These are phyloP conservation scores for Fraxinus baroniana DNA, from an alignment of 305 asterid species.

Conservation along the genomic window DNA sequence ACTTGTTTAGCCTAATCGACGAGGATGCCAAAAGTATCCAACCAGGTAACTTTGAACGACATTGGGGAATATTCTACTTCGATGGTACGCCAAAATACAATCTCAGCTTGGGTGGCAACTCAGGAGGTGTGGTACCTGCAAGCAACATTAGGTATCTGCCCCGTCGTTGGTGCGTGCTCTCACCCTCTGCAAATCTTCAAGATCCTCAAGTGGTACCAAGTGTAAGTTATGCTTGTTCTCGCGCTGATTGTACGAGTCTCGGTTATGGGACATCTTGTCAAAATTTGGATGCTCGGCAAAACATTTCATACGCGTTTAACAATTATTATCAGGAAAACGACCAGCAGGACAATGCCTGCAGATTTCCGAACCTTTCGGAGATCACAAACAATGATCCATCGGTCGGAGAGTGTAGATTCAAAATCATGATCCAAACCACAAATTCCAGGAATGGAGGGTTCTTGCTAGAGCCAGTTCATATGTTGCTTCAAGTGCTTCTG, in stretches of 20 bases:
- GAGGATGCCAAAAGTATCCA: slow-evolving; percentile 89
- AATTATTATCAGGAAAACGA: slow-evolving; percentile 69
- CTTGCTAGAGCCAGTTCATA: slow-evolving; percentile 23
- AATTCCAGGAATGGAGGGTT: slow-evolving; percentile 30
- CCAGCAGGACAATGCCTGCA: slow-evolving; percentile 68
- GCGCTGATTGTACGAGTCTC: slow-evolving; percentile 81
- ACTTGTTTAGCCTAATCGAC: slow-evolving; percentile 80
- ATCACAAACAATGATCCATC: slow-evolving; percentile 70
- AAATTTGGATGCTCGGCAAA: slow-evolving; percentile 50
- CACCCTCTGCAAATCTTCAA: slow-evolving; percentile 51
- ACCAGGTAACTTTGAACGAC: slow-evolving; percentile 95
- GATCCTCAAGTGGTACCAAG: slow-evolving; percentile 63
- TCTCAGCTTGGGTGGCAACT: slow-evolving; percentile 54
- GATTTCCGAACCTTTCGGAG: slow-evolving; percentile 72
- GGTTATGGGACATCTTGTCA: slow-evolving; percentile 73
- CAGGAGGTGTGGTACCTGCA: slow-evolving; percentile 53
- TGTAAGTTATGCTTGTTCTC: slow-evolving; percentile 71
- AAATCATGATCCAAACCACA: slow-evolving; percentile 56
- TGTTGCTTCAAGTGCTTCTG: slow-evolving; percentile 36
- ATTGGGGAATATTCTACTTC: slow-evolving; percentile 81
- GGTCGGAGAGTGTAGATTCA: slow-evolving; percentile 60
- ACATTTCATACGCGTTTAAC: slow-evolving; percentile 78
- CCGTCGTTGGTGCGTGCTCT: slow-evolving; percentile 71
- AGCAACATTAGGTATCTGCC: slow-evolving; percentile 47
- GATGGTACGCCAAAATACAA: slow-evolving; percentile 85